phyloP scores from a whole-genome alignment of 2,329 filamentous ascomycete species.

The Gnomoniopsis smithogilvyi region DNA sequence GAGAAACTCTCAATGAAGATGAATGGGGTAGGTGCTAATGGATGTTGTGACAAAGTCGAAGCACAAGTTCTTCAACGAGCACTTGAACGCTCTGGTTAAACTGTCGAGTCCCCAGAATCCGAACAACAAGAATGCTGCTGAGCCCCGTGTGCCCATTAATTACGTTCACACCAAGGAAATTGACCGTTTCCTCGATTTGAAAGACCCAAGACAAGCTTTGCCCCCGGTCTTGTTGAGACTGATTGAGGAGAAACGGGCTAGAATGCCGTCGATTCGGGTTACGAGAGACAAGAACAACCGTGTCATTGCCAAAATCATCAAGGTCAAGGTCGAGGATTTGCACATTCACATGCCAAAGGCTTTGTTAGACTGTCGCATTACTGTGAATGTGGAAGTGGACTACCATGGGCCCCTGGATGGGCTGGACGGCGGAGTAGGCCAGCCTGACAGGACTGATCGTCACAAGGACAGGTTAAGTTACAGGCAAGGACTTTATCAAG shows the following conservation, averaged over 20 bases:
- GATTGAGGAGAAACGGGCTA: constrained; percentile 44
- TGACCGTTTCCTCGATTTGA: constrained; percentile 77
- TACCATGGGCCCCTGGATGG: constrained; percentile 68
- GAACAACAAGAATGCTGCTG: constrained; percentile 34
- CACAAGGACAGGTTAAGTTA: constrained; percentile 93
- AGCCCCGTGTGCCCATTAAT: constrained; percentile 60
- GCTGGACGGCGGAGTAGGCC: constrained; percentile 39
- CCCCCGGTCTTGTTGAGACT: constrained; percentile 62
- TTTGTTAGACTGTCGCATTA: constrained; percentile 87
- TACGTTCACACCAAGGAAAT: constrained; percentile 82
- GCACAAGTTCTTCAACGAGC: constrained; percentile 80
- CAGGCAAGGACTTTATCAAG: constrained; percentile 78
- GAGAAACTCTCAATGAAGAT: background rate
- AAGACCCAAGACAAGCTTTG: constrained; percentile 54
- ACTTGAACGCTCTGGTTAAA: constrained; percentile 68
- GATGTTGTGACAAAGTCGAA: constrained; percentile 55
- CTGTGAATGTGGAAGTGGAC: constrained; percentile 90
- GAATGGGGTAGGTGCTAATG: background rate
- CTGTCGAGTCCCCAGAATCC: constrained; percentile 55
- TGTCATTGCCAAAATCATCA: constrained; percentile 81
- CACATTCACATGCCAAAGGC: constrained; percentile 76
- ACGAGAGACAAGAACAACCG: constrained; percentile 71
- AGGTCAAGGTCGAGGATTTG: constrained; percentile 83
- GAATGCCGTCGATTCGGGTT: constrained; percentile 61
- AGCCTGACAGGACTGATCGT: constrained; percentile 54